Evolutionary conservation across 176 grass and related monocot species (phyloP), one percentile per base, ranked within the genome.

Genomic region (Triticum timopheevii): DNA sequence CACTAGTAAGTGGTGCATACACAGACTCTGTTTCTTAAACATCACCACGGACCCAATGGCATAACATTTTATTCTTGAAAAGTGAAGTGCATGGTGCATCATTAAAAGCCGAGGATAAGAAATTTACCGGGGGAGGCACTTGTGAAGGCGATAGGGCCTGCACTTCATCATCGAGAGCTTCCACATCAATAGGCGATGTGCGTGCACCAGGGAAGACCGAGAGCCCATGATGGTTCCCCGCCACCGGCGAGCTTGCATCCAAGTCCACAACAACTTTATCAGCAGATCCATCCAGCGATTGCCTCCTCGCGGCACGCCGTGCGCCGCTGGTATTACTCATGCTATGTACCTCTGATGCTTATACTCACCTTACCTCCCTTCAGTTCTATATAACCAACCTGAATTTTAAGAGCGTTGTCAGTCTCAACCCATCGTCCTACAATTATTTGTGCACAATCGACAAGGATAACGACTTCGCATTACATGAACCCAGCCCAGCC

Each of bases 81-180:
- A 45, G 11, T n/a, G 22, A 45, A 83, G 2, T 17, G 2, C 58
- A 74, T 34, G 80, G 34, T 7, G 15, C 6, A 20, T 20, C 4
- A 20, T 30, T 10, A 28, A 66, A 44, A 0, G 0, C n/a, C 42
- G 2, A 36, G 0, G 1, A 40, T 65, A 8, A 67, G 22, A 10
- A 67, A 28, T 6, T 61, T 80, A 91, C 89, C 54, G 36, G 69
- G 25, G 81, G 81, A 61, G 89, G 81, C 45, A 91, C 81, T 76
- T 59, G 85, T 7, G 89, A 87, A 63, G 89, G 81, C 2, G 76
- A 84, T 23, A 87, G 49, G 38, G 49, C 45, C 76, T 91, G 85
- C 38, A 87, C 89, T 81, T 91, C 89, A 69, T 91, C 89, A 17
- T 91, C 89, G 0, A 87, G 78, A 24, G 89, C 81, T 61, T 87